Conservation (phyloP, 495 filamentous ascomycete genomes). For the Penicillium alfredii region DNA sequence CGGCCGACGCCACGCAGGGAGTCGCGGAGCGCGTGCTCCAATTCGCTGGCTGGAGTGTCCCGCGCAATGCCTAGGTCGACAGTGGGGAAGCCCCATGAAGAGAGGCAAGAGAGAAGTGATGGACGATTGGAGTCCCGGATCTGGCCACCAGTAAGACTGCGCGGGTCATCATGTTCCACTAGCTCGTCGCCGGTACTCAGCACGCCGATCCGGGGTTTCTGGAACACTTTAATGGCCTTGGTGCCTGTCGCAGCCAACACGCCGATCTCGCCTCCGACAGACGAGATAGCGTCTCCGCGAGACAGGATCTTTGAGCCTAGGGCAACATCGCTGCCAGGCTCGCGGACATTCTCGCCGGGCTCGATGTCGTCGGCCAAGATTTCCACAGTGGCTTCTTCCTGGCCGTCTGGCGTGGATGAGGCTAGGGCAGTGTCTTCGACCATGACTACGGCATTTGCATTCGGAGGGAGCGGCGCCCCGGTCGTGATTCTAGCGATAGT, state of each 20-base stretch:
- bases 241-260: conserved; percentile 80
- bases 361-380: conserved; percentile 71
- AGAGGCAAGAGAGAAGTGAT: conserved; percentile 69
- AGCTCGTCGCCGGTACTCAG: conserved; percentile 95
- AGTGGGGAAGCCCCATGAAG: conserved; percentile 70
- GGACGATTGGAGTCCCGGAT: conserved; percentile 92
- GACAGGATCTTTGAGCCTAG: conserved; percentile 61
- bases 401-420: conserved; percentile 65
- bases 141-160: conserved; percentile 64
- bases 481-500: conserved; percentile 89
- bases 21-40: conserved; percentile 69
- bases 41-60: conserved; percentile 63
- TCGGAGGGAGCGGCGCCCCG: conserved; percentile 81
- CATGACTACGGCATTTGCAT: conserved; percentile 92
- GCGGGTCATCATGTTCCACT: conserved; percentile 63
- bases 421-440: conserved; percentile 85
- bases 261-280: conserved; percentile 85
- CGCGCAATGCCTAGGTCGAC: conserved; percentile 83
- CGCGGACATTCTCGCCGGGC: conserved; percentile 80
- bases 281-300: conserved; percentile 70
- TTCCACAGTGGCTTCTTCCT: conserved; percentile 81
- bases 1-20: conserved; percentile 54
- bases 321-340: conserved; percentile 82
- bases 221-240: conserved; percentile 65
- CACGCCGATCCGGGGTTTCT: conserved; percentile 74